Base-by-base conservation (phyloP, 2,329 filamentous ascomycete species). In the Botrytis tulipae region DNA sequence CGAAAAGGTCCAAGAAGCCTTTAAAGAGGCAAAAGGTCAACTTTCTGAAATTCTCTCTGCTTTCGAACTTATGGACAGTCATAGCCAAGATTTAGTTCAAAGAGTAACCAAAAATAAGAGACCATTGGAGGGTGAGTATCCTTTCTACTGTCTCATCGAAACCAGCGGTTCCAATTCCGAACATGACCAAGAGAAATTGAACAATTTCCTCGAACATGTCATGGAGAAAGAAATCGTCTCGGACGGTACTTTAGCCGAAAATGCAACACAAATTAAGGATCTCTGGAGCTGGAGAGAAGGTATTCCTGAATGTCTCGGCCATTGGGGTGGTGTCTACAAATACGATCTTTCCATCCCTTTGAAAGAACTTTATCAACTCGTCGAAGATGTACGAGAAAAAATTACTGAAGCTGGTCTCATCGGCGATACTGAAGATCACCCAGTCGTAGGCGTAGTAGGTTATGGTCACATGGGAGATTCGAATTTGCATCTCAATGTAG, bases 391-490 rank as follows among this genome's bases (percentile, higher is more conserved):
- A 35, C 88, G 92, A 76, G 89, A 89, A 71, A 90, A 91, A 71
- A 87, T 99, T 77, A 86, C 87, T 1, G 87, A 90, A 71, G 91
- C 91, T 46, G 94, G 94, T 0, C 87, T 98, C 3, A 86, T 97
- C 59, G 92, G 93, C 71, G 91, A 93, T 62, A 89, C 91, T 9
- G 89, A 92, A 73, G 90, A 90, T 63, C 88, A 91, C 81, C 93
- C 95, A 1, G 95, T 97, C 9, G 88, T 97, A 2, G 92, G 92
- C 73, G 95, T 98, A n/a, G 90, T 98, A 32, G 96, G 96, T 32
- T 99, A 98, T 81, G 96, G 96, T 48, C 96, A 99, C 82, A 98
- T 99, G 95, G 97, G 96, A 57, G 96, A 99, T 83, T 90, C 92
- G 5, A 99, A 99, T 83, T 84, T 99, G 77, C 97, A 99, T 83